Conservation (phyloP, 208 protist genomes). For the Trichomonas vaginalis region DNA sequence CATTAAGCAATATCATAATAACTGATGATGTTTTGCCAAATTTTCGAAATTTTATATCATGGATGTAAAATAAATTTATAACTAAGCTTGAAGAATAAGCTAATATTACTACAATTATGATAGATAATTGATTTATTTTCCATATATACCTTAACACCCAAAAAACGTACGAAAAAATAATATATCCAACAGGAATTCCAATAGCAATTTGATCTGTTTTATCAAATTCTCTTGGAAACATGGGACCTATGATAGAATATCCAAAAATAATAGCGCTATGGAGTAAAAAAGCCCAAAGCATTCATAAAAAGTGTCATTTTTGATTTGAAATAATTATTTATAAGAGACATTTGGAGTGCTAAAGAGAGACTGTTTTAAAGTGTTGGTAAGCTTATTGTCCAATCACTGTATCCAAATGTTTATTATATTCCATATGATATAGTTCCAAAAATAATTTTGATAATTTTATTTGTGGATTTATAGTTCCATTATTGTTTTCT, state of each 20-base stretch:
- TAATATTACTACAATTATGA: background rate
- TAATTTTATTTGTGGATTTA: no score
- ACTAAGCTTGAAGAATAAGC: background rate
- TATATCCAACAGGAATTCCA: background rate
- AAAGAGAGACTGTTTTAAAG: no score
- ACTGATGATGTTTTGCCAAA: background rate
- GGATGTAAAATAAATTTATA: background rate
- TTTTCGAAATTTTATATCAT: background rate
- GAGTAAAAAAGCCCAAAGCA: background rate
- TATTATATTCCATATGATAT: no score
- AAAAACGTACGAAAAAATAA: background rate
- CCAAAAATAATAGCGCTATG: background rate
- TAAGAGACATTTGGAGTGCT: no score
- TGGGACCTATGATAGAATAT: background rate
- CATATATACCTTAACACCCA: background rate
- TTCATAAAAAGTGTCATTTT: no score
- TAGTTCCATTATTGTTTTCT: no score
- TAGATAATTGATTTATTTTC: background rate
- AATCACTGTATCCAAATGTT: no score
- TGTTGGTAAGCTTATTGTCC: no score
- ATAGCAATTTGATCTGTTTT: background rate
- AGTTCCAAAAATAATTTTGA: no score
- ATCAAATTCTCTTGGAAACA: background rate
- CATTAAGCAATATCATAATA: background rate
- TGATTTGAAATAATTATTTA: no score